These are phyloP conservation scores for Fremontodendron californicum DNA, from an alignment of 345 rosid genomes.

Conservation along the genomic window DNA sequence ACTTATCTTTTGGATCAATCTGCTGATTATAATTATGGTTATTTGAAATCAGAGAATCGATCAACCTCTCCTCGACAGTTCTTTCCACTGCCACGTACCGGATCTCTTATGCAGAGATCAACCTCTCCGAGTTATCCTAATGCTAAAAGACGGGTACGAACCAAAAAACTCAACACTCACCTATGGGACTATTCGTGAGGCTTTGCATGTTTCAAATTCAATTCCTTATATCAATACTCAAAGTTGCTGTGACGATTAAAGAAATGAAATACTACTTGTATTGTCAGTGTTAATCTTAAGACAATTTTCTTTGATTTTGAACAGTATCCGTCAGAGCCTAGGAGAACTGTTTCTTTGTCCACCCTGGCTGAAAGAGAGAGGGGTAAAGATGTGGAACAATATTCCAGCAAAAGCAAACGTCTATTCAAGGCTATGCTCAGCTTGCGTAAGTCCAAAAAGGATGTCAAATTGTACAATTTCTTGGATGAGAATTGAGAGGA, in stretches of 20 bases:
- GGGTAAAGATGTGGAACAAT: constrained; percentile 27
- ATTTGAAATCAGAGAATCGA: constrained; percentile 38
- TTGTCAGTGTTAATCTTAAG: background rate
- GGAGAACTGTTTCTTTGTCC: constrained; percentile 45
- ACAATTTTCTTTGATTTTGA: constrained; percentile 7
- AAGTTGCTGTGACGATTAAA: no score
- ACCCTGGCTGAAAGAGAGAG: constrained; percentile 29
- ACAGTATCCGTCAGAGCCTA: constrained; percentile 43
- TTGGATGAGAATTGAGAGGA: constrained; percentile 27
- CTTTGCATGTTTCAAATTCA: no score
- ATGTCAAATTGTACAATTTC: constrained; percentile 24
- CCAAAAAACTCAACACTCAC: background rate
- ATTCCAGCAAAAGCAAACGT: constrained; percentile 50
- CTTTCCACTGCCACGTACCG: constrained; percentile 40
- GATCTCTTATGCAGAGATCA: constrained; percentile 48
- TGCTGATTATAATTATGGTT: background rate
- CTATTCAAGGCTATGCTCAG: constrained; percentile 66
- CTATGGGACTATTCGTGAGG: background rate
- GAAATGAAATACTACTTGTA: no score
- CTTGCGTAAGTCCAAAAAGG: constrained; percentile 51
- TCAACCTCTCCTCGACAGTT: constrained; percentile 50
- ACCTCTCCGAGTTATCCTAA: constrained; percentile 40
- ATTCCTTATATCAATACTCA: background rate
- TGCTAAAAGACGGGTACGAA: constrained; percentile 36
- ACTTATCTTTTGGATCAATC: background rate